Base-by-base conservation (phyloP, 768 basidiomycete species). In the Amanita fuliginea region DNA sequence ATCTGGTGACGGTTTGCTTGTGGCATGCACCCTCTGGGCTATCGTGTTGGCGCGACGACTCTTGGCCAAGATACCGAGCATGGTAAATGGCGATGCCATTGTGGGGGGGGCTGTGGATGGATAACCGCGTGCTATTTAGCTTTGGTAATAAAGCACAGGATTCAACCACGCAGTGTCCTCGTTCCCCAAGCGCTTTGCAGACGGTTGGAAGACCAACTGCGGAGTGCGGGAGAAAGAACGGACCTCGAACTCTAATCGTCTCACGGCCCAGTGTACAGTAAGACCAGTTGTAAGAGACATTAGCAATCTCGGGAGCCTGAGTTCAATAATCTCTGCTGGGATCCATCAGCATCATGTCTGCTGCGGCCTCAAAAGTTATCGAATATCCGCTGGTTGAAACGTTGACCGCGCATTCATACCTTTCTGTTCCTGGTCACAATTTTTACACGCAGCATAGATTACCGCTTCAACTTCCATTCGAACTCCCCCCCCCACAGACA, bases 51-150 rank as follows among this genome's bases (percentile, higher is more conserved):
- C 39, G 6, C 47, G 47, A 8, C 47, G 47, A 19, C 39, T 49
- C 32, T 49, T 49, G 6, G 26, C 37, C 19, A 49, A 16, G 26
- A 49, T 41, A 16, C 40, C 33, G 9, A 49, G 47, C 37, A 49
- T 42, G 39, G 40, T 49, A 36, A 47, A 47, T 22, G 46, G 46
- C 13, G 46, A 47, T 10, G 46, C 46, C 46, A 47, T 47, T 8
- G 36, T 16, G 16, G 36, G 36, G 6, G 5, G 14, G 19, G 2
- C 8, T 21, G 10, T 28, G 22, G 7, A 42, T 28, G 7, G 7
- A 8, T 28, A n/a, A 19, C 19, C 11, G 34, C 11, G 35, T 35
- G 36, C 37, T 47, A 8, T 7, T 28, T 28, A 28, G 26, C 26
- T 28, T 28, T 28, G 7, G 26, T 28, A 47, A 21, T 47, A 34